Evolutionary conservation across 345 rosid species (phyloP).

Genomic region (Eucalyptus pumila): DNA sequence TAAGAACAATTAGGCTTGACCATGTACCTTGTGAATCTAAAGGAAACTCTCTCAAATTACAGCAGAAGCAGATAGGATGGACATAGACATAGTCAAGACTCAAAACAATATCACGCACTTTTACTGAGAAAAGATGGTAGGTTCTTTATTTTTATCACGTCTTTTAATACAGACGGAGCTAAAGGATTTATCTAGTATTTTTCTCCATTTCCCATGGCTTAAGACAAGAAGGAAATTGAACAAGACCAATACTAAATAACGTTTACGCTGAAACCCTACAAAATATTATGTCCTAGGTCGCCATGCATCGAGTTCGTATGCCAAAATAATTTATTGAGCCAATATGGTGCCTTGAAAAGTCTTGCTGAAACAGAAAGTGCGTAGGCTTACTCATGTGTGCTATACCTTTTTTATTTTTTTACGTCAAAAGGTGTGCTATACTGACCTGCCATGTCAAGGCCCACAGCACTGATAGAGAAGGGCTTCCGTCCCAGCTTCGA

Average conservation of each 20-base stretch:
- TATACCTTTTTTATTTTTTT: too few relatives aligned
- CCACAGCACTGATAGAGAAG: conserved; percentile 70
- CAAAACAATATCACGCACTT: not conserved
- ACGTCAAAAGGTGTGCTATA: not conserved
- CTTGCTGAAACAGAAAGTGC: not conserved
- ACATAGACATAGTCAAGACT: not conserved
- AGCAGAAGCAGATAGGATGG: not conserved
- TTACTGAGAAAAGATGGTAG: not conserved
- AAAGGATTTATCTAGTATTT: not conserved
- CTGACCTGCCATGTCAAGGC: conserved; percentile 65
- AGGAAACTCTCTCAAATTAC: not conserved
- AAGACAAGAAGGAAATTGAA: not conserved
- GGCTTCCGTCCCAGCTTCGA: conserved; percentile 64
- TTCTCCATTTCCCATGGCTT: not conserved
- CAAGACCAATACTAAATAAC: not conserved
- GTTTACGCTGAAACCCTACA: not conserved
- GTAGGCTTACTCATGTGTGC: not conserved
- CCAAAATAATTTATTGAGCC: not conserved
- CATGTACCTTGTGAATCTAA: not conserved
- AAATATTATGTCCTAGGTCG: not conserved
- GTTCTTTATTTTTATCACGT: not conserved
- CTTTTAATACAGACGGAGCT: not conserved
- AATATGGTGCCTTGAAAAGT: not conserved
- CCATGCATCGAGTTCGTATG: not conserved
- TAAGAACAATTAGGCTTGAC: not conserved